phyloP scores from a whole-genome alignment of 2,329 filamentous ascomycete species.

The Cladosporium halotolerans region DNA sequence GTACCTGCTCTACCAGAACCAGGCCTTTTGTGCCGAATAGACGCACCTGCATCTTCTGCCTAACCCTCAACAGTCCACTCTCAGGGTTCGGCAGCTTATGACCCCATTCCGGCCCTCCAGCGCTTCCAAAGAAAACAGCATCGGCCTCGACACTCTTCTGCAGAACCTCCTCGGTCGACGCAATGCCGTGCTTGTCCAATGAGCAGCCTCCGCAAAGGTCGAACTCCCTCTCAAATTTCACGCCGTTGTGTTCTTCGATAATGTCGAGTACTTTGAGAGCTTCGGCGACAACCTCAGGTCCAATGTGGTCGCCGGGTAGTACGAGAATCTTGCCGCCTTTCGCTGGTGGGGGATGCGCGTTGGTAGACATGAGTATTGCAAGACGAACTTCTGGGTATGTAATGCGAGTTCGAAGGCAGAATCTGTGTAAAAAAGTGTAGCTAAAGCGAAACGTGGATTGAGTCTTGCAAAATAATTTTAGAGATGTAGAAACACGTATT shows the following conservation, averaged over 20 bases:
- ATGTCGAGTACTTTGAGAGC: constrained; percentile 44
- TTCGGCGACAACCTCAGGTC: constrained; percentile 47
- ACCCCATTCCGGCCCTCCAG: constrained; percentile 46
- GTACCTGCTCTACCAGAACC: neutral
- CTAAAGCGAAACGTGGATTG: too few species aligned
- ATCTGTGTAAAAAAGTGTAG: too few species aligned
- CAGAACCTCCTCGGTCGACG: constrained; percentile 40
- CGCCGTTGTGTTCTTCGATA: constrained; percentile 26
- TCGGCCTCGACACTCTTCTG: constrained; percentile 37
- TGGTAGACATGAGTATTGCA: neutral
- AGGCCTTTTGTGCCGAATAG: neutral
- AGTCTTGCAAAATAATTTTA: too few species aligned
- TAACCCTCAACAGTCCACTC: constrained; percentile 38
- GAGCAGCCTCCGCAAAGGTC: constrained; percentile 34
- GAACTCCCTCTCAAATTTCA: constrained; percentile 28
- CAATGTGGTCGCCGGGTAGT: constrained; percentile 43
- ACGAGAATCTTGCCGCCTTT: constrained; percentile 35
- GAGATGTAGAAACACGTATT: too few species aligned
- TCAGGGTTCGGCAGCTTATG: constrained; percentile 38
- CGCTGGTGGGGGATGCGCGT: constrained; percentile 5
- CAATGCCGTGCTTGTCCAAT: constrained; percentile 40
- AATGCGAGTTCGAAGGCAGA: too few species aligned
- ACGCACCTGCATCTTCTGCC: constrained; percentile 35
- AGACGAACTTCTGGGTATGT: too few species aligned
- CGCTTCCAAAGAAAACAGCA: constrained; percentile 44